Conservation (phyloP, 2,329 filamentous ascomycete genomes). For the Ceratocystis cubensis region DNA sequence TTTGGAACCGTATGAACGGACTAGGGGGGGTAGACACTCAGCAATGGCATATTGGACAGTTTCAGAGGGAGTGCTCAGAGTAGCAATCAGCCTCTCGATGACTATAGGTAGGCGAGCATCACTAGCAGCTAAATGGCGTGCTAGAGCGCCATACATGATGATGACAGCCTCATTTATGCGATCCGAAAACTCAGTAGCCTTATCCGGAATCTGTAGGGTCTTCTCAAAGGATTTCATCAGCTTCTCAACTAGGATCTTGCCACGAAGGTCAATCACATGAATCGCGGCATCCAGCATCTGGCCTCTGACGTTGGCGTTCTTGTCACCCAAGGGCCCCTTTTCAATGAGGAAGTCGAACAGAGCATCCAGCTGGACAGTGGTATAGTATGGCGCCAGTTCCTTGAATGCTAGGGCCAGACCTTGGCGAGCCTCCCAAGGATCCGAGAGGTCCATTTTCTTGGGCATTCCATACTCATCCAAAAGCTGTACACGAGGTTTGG, state of each 20-base stretch:
- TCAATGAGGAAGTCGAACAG: constrained; percentile 81
- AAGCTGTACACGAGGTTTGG: constrained; percentile 69
- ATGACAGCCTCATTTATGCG: constrained; percentile 94
- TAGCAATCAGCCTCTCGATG: constrained; percentile 71
- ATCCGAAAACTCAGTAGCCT: constrained; percentile 68
- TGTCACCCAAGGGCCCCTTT: constrained; percentile 74
- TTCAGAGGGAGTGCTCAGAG: constrained; percentile 87
- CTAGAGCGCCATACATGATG: constrained; percentile 90
- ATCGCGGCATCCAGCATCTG: constrained; percentile 90
- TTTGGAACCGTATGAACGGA: constrained; percentile 62
- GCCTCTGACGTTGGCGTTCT: constrained; percentile 60
- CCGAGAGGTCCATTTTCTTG: constrained; percentile 70
- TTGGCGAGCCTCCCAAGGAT: constrained; percentile 84
- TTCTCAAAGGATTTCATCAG: constrained; percentile 87
- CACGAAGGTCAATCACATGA: constrained; percentile 65
- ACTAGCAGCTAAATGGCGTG: constrained; percentile 71
- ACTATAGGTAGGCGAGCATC: constrained; percentile 81
- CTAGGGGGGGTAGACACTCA: constrained; percentile 82
- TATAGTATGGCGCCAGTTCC: constrained; percentile 61
- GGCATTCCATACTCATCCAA: constrained; percentile 93
- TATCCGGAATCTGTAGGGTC: constrained; percentile 74
- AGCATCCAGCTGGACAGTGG: constrained; percentile 54
- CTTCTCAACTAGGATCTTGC: constrained; percentile 69
- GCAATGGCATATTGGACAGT: constrained; percentile 94
- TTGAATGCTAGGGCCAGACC: constrained; percentile 80